Conservation (phyloP, 768 basidiomycete species). For the Kwoniella pini region DNA sequence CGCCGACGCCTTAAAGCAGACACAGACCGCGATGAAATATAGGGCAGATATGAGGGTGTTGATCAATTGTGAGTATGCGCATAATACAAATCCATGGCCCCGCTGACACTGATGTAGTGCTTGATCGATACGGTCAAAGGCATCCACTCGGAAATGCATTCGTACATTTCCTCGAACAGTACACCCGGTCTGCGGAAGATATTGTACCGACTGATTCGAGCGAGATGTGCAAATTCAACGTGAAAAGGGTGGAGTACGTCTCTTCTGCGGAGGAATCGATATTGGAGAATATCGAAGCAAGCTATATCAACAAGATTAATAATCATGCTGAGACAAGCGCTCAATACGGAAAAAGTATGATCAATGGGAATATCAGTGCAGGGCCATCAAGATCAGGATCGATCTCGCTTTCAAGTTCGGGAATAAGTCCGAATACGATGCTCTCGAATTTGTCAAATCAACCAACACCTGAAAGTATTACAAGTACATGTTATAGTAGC, state of each 20-base stretch:
- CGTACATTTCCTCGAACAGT: conserved; percentile 18
- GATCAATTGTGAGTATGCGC: conserved; percentile 23
- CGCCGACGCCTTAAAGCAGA: conserved; percentile 16
- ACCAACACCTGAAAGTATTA: conserved; percentile 3
- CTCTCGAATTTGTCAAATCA: background rate
- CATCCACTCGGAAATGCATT: conserved; percentile 25
- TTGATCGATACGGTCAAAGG: conserved; percentile 13
- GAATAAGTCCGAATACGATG: conserved; percentile 7
- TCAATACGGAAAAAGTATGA: background rate
- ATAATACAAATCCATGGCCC: too few species aligned
- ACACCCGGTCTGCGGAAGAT: background rate
- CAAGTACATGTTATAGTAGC: background rate
- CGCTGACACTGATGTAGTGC: too few species aligned
- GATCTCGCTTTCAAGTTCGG: background rate
- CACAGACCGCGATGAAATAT: conserved; percentile 23
- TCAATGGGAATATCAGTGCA: background rate
- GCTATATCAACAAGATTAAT: background rate
- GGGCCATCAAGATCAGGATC: background rate
- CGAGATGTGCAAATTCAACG: background rate
- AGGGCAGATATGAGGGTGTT: conserved; percentile 31
- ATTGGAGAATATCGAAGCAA: background rate
- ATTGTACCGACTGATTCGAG: background rate
- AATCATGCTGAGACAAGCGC: background rate
- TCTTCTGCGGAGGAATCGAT: background rate
- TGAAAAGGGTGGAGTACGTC: background rate